A percentile compares a stretch with the other conserved stretches of the same genome.
Conservation (phyloP, 2,329 filamentous ascomycete species). For the Knoxdaviesia proteae region DNA sequence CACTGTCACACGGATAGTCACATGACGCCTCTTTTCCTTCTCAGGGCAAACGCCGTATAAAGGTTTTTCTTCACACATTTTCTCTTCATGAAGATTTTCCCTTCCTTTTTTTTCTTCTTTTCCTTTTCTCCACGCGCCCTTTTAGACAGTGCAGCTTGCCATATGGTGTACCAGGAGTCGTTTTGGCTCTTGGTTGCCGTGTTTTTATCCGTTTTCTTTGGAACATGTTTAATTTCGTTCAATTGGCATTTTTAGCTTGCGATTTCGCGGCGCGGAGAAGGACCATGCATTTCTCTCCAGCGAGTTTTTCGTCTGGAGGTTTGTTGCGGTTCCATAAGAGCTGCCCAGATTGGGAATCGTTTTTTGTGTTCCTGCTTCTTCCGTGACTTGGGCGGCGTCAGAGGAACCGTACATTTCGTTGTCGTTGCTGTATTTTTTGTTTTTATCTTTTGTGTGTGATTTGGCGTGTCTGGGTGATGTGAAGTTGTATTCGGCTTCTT, state of each 20-base stretch:
- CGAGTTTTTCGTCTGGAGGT: background rate
- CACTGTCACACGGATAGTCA: no score
- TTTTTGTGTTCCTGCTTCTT: conserved; percentile 9
- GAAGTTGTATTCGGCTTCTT: no score
- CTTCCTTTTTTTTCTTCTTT: conserved; percentile 7
- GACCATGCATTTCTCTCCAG: conserved; percentile 9
- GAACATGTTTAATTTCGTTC: no score
- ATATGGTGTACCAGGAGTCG: conserved; percentile 9
- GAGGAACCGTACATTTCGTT: conserved; percentile 17
- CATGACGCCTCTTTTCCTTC: no score
- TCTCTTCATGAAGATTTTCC: conserved; percentile 4
- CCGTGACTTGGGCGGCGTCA: conserved; percentile 19
- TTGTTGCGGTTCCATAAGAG: conserved; percentile 31
- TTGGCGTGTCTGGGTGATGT: no score
- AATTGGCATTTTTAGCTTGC: no score
- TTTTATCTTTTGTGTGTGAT: no score
- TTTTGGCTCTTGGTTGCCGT: no score
- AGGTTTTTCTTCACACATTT: no score
- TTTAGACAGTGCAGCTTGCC: conserved; percentile 74
- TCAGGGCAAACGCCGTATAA: no score
- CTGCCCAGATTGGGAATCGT: conserved; percentile 23
- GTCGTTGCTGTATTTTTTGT: no score
- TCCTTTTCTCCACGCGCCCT: conserved; percentile 47
- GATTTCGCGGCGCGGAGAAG: conserved; percentile 27
- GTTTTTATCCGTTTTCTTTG: conserved; percentile 2